Evolutionary conservation across 305 asterid genomes (phyloP), one percentile per base, ranked within the genome.

Genomic region (Rubia peregrina): DNA sequence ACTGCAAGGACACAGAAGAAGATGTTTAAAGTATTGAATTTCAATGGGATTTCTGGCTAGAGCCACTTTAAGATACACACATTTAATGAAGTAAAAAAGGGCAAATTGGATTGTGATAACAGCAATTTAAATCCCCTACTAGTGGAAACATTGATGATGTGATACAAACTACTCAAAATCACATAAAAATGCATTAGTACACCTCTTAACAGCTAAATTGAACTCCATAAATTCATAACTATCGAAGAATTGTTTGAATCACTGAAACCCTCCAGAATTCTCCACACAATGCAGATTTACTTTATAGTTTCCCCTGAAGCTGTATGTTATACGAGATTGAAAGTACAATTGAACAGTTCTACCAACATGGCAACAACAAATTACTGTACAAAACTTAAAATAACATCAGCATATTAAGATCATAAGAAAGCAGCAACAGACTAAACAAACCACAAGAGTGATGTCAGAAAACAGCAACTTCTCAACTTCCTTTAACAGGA

Each of bases 381-480:
- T 10, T 10, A 60, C 44, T 26, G 10, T 51, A 51, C 59, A 51
- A 51, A 21, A 21, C 46, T 12, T 21, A 59, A 42, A 5, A 41
- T 26, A 17, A 40, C 68, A 51, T 51, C 59, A 51, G 59, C 59
- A 51, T 51, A 17, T 51, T 17, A 17, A 24, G 59, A 51, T 51
- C 22, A 9, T 26, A 22, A 8, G 16, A 24, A 13, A 57, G 30
- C 26, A 61, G 65, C 22, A 14, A 61, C 48, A 14, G 61, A 70
- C 38, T 64, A 53, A 56, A 9, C 66, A 4, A 62, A 30, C 78
- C 66, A 51, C 59, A 41, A 63, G 22, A 22, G 19, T 41, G 66
- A 74, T 26, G 48, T 69, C 65, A 19, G 70, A 74, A 49, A 44
- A 73, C 5, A 42, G 56, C 12, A 30, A 24, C 4, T 69, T 51